Conservation (phyloP, 1,284 basidiomycete species). For the Volvariella surrecta region DNA sequence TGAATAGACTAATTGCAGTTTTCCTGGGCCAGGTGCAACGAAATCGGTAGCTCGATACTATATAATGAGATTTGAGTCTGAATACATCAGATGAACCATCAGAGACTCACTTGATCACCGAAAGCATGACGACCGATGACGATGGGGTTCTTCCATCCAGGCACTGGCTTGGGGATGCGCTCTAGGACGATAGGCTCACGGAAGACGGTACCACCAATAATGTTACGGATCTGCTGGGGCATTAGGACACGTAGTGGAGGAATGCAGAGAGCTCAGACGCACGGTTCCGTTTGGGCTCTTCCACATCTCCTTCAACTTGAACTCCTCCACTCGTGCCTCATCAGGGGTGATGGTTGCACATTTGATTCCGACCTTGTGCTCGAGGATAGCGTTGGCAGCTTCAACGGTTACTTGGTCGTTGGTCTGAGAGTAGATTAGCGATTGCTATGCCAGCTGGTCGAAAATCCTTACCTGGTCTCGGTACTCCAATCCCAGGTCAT, state of each 20-base stretch:
- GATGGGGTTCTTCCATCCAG: conserved; percentile 96
- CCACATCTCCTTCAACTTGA: conserved; percentile 99
- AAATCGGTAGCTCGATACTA: conserved; percentile 87
- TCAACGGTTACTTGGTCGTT: conserved; percentile 92
- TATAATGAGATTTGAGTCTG: neutral
- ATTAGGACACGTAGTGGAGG: too few relatives aligned
- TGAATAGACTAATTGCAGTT: conserved; percentile 83
- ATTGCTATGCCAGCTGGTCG: neutral
- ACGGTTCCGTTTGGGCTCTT: conserved; percentile 92
- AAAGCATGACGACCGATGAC: conserved; percentile 96
- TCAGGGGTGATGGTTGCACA: conserved; percentile 99
- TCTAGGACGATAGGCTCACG: conserved; percentile 94
- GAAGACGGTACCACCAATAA: conserved; percentile 97
- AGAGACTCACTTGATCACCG: conserved; percentile 71
- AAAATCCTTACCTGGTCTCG: conserved; percentile 68
- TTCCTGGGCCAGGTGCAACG: conserved; percentile 81
- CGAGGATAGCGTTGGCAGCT: conserved; percentile 85
- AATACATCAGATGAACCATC: conserved; percentile 6
- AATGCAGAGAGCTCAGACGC: conserved; percentile 18
- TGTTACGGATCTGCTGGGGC: conserved; percentile 78
- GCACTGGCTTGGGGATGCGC: conserved; percentile 87
- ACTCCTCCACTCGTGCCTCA: conserved; percentile 90
- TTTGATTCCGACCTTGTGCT: conserved; percentile 90
- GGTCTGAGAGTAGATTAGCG: conserved; percentile 55
- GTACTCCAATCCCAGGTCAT: conserved; percentile 89